Base-by-base conservation (phyloP, 306 rosid genomes). In the Sphenostylis stenocarpa region DNA sequence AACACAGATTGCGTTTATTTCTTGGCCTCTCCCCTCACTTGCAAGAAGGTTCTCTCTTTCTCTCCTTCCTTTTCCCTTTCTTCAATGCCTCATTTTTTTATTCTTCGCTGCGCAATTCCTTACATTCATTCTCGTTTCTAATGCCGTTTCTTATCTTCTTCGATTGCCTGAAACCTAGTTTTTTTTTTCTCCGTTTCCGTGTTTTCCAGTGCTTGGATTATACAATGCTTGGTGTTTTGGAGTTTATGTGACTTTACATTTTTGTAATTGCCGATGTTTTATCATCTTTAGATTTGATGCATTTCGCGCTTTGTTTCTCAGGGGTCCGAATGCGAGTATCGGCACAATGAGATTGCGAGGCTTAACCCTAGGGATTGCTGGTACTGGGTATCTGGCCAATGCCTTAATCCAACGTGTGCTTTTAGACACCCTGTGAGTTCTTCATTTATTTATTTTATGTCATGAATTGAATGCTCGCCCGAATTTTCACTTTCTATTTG, bases 291-390 rank as follows among this genome's bases (percentile, higher is more conserved):
- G 61, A 60, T 82, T 79, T 64, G 24, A 70, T 65, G 53, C 44
- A 36, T 53, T 74, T 51, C 16, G 3, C 26, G 9, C 34, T 63
- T 13, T 33, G 7, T 70, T 61, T 73, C 33, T 44, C 91, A 95
- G 97, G 98, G 98, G 14, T 56, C 23, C 57, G 97, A 92, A 49
- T 95, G 98, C 64, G 97, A 92, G 92, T 92, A 88, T 81, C 85
- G 97, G 58, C 98, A 92, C 72, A 85, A 86, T 48, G 97, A 92
- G 84, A 83, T 90, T 61, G 96, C 96, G 9, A 90, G 95, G 86
- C 90, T 95, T 31, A 95, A 95, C 67, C 96, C 96, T 3, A 86
- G 94, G 85, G 97, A 89, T 45, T 95, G 97, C 84, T 90, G 96
- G 96, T 95, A 88, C 82, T 89, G 97, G 97, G 69, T 95, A 70